phyloP scores from a whole-genome alignment of 1,139 yeast species.

The Magnusiomyces suaveolens region DNA sequence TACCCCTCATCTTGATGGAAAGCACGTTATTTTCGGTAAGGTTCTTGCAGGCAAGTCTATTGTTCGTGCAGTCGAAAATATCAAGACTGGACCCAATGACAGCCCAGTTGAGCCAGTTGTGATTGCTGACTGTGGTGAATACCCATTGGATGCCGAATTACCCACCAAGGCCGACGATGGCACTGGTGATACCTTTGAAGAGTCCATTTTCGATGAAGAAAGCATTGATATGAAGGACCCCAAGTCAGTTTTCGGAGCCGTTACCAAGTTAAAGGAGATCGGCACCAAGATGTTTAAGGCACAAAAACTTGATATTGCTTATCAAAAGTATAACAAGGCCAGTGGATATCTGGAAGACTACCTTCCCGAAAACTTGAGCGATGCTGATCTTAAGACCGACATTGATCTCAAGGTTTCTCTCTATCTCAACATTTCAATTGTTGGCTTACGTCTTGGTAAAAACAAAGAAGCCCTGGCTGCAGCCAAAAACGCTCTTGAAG shows the following conservation, averaged over 20 bases:
- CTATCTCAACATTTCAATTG: conserved; percentile 64
- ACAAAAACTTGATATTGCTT: conserved; percentile 37
- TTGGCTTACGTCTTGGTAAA: conserved; percentile 55
- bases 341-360: conserved; percentile 58
- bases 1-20: conserved; percentile 80
- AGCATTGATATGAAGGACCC: conserved; percentile 51
- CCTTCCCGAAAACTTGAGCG: conserved; percentile 45
- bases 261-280: conserved; percentile 57
- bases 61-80: conserved; percentile 67
- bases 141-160: conserved; percentile 46
- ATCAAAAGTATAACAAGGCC: conserved; percentile 64
- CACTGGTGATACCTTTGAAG: conserved; percentile 80
- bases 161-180: conserved; percentile 47
- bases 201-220: conserved; percentile 62
- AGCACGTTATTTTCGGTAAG: conserved; percentile 94
- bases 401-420: conserved; percentile 52
- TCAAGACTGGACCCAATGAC: conserved; percentile 46
- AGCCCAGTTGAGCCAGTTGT: conserved; percentile 57
- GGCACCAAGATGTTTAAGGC: conserved; percentile 70
- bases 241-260: conserved; percentile 57
- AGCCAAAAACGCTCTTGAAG: conserved; percentile 57
- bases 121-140: conserved; percentile 71
- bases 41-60: conserved; percentile 74
- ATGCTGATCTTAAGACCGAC: conserved; percentile 34
- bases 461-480: conserved; percentile 50